These are phyloP conservation scores for Chrysopogon serrulatus DNA, from an alignment of 176 grass and related monocot genomes.

Conservation along the genomic window DNA sequence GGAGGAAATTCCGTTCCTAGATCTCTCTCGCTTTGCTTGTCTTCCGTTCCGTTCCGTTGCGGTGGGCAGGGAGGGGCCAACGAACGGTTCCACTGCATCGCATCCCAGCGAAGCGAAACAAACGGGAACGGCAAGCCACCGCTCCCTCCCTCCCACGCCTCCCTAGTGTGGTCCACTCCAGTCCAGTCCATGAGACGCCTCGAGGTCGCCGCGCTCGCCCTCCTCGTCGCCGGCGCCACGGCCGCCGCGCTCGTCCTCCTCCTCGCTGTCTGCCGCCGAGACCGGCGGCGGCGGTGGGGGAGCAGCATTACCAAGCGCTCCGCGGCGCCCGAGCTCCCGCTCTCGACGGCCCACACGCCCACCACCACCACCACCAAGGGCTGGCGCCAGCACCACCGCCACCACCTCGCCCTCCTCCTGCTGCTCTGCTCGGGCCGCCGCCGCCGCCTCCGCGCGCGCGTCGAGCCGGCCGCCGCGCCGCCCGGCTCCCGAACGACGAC, in stretches of 20 bases:
- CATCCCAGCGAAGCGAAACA: no score
- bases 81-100: no score
- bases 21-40: no score
- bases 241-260: not conserved
- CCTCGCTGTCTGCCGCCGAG: not conserved
- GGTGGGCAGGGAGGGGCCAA: no score
- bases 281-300: not conserved
- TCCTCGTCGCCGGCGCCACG: constrained; percentile 2
- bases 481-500: not conserved
- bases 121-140: not conserved
- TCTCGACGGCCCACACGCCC: not conserved
- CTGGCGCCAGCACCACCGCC: not conserved
- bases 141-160: not conserved
- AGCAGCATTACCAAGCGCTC: not conserved
- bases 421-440: not conserved
- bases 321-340: not conserved
- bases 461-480: constrained; percentile 5
- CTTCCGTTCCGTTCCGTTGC: no score
- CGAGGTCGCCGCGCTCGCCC: not conserved
- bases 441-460: constrained; percentile 2
- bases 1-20: no score
- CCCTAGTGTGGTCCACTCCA: not conserved
- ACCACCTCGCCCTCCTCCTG: not conserved
- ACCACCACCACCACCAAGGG: not conserved
- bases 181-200: not conserved